phyloP scores from a whole-genome alignment of 169 alveolate genomes.

The Ichthyophthirius multifiliis region DNA sequence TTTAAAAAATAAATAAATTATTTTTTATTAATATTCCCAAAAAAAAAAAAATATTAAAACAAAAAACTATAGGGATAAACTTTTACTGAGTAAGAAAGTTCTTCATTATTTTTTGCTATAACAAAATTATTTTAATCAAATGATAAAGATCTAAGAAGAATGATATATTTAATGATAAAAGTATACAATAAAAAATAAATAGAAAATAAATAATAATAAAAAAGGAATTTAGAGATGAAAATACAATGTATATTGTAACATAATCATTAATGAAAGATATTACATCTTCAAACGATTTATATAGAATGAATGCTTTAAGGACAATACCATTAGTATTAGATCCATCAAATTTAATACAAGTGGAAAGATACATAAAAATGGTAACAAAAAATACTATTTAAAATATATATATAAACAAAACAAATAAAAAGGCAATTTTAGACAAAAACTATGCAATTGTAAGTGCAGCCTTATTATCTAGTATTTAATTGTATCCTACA shows the following conservation, averaged over 20 bases:
- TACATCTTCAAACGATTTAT: slow-evolving; percentile 29
- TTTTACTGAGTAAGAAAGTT: slow-evolving; percentile 26
- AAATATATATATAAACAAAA: neutral
- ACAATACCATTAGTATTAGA: slow-evolving; percentile 31
- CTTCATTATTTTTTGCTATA: slow-evolving; percentile 22
- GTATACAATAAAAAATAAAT: neutral
- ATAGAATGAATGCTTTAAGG: slow-evolving; percentile 41
- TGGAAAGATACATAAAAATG: slow-evolving; percentile 23
- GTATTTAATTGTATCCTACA: slow-evolving; percentile 3
- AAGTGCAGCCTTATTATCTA: slow-evolving; percentile 42
- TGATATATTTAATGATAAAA: slow-evolving; percentile 42
- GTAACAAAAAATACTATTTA: neutral
- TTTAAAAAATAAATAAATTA: neutral
- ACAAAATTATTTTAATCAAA: slow-evolving; percentile 31
- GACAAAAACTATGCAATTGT: slow-evolving; percentile 33
- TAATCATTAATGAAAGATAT: slow-evolving; percentile 38
- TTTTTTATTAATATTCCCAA: neutral
- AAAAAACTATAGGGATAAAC: slow-evolving; percentile 10
- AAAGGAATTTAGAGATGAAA: slow-evolving; percentile 38
- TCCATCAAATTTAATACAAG: slow-evolving; percentile 20
- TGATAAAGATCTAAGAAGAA: slow-evolving; percentile 32
- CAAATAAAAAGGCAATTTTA: slow-evolving; percentile 10
- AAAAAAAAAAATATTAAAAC: neutral
- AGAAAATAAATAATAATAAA: neutral
- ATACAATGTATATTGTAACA: slow-evolving; percentile 24